Evolutionary conservation across 352 stramenopile species (phyloP).

Genomic region (Globisporangium okanoganense): DNA sequence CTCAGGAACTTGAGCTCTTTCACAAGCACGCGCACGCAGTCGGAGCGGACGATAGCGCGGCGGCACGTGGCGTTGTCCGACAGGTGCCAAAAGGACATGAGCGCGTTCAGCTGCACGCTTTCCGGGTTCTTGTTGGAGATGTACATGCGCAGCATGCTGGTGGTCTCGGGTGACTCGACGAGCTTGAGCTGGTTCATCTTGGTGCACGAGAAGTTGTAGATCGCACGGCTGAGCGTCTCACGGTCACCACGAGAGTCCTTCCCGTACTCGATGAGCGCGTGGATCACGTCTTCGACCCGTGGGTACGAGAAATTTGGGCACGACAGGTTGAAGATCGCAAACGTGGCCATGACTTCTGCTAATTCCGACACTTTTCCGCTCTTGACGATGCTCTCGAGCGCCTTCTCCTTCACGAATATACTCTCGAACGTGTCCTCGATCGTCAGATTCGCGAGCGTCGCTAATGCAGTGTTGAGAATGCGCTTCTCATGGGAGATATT

Average conservation of each 20-base stretch:
- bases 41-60: constrained; percentile 37
- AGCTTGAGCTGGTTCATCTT: constrained; percentile 64
- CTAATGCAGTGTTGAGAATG: constrained; percentile 19
- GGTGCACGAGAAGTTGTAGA: constrained; percentile 69
- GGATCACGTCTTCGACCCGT: constrained; percentile 60
- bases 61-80: constrained; percentile 49
- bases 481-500: constrained; percentile 5
- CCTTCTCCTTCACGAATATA: constrained; percentile 71
- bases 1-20: constrained; percentile 32
- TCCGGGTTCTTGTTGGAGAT: constrained; percentile 21
- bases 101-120: constrained; percentile 34
- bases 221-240: constrained; percentile 42
- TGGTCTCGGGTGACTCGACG: constrained; percentile 42
- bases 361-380: constrained; percentile 35
- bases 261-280: constrained; percentile 49
- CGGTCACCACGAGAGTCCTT: constrained; percentile 35
- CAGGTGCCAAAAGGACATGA: constrained; percentile 33
- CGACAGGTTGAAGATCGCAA: constrained; percentile 66
- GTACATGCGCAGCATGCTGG: constrained; percentile 32
- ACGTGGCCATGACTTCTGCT: constrained; percentile 38
- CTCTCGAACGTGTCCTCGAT: constrained; percentile 69
- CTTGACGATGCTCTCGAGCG: constrained; percentile 53
- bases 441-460: constrained; percentile 62
- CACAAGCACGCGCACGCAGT: constrained; percentile 44
- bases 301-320: constrained; percentile 64